A percentile compares a stretch with the other conserved stretches of the same genome.
phyloP scores from a whole-genome alignment of 2,329 filamentous ascomycete species.

The Pyricularia sp. region DNA sequence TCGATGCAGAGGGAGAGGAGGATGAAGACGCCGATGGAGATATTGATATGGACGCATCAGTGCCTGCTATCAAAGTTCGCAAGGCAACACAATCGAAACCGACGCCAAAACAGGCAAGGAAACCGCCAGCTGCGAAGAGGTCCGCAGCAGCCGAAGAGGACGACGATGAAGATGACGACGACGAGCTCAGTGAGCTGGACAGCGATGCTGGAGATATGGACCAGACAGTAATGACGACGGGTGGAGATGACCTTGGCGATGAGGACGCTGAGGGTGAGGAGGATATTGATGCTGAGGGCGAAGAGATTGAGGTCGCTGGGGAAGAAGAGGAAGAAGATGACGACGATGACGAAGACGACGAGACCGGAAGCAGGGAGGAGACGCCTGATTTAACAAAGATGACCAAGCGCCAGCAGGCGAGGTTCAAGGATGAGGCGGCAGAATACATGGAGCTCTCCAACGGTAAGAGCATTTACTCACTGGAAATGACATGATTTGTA shows the following conservation, averaged over 20 bases:
- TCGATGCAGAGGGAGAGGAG: conserved; percentile 24
- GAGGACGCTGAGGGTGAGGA: conserved; percentile 33
- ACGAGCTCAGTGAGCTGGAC: conserved; percentile 42
- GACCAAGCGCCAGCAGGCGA: conserved; percentile 46
- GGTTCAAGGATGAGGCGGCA: conserved; percentile 39
- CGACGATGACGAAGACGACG: conserved; percentile 27
- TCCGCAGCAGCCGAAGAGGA: neutral
- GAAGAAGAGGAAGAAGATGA: conserved; percentile 24
- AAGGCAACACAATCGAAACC: neutral
- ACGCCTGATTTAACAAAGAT: conserved; percentile 45
- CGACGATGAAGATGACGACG: conserved; percentile 36
- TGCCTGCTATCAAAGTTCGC: conserved; percentile 10
- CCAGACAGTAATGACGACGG: conserved; percentile 23
- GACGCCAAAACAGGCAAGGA: neutral
- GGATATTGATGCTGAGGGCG: conserved; percentile 24
- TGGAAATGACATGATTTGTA: neutral
- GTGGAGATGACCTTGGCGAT: conserved; percentile 14
- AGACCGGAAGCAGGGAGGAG: conserved; percentile 30
- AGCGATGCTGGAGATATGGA: conserved; percentile 36
- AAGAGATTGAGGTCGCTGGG: conserved; percentile 21
- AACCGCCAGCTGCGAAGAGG: neutral
- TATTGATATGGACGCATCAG: conserved; percentile 23
- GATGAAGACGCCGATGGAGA: conserved; percentile 24
- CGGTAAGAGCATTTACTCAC: conserved; percentile 25
- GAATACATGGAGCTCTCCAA: conserved; percentile 49